Conservation (phyloP, 176 grass and related monocot genomes). For the Lolium multiflorum region DNA sequence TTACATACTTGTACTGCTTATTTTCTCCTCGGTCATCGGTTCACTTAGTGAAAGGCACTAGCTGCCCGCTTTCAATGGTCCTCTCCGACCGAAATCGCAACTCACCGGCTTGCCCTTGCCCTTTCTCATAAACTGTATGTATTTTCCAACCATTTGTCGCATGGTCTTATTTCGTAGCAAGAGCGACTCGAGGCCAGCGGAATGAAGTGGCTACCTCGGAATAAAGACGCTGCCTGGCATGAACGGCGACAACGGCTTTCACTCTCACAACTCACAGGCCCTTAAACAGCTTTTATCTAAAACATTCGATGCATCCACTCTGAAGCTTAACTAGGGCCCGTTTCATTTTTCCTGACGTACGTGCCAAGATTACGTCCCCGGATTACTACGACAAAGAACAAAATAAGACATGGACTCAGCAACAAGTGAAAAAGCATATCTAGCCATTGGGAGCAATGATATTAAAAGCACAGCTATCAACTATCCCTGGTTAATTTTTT, state of each 20-base stretch:
- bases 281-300: too few species aligned
- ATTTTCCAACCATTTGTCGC: neutral
- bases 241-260: neutral
- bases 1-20: too few species aligned
- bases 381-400: neutral
- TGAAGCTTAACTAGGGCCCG: too few species aligned
- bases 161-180: neutral
- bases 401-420: neutral
- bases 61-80: too few species aligned
- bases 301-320: too few species aligned
- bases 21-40: too few species aligned
- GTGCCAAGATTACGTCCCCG: neutral
- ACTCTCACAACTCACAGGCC: neutral
- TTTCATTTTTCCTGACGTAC: too few species aligned
- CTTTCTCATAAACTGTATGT: neutral
- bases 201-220: too few species aligned
- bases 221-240: too few species aligned
- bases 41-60: too few species aligned
- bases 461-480: constrained; percentile 3
- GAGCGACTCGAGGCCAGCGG: neutral
- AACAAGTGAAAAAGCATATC: neutral
- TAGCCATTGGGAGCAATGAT: neutral
- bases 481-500: constrained; percentile 19
- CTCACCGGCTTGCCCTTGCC: too few species aligned
- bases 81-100: too few species aligned